These are phyloP conservation scores for Angomonas deanei DNA, from an alignment of 208 protist species.

Conservation along the genomic window DNA sequence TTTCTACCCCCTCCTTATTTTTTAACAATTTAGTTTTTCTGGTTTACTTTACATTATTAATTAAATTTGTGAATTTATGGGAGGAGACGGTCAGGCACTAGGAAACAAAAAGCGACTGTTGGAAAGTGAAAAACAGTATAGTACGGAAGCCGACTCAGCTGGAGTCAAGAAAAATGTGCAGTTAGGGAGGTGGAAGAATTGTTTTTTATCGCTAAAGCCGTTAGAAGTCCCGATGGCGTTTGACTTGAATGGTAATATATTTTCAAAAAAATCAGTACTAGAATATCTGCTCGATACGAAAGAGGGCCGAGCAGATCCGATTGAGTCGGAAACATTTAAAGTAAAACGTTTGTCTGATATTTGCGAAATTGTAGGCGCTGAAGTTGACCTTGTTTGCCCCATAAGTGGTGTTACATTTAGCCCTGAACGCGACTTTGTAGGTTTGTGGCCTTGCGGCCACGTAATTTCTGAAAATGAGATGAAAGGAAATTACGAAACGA, in stretches of 20 bases:
- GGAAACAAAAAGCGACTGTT: constrained; percentile 72
- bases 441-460: constrained; percentile 78
- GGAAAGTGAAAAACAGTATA: constrained; percentile 37
- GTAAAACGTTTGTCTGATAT: constrained; percentile 54
- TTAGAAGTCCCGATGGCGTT: constrained; percentile 58
- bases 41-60: not conserved
- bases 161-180: constrained; percentile 4
- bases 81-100: constrained; percentile 75
- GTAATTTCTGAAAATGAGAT: constrained; percentile 35
- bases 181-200: constrained; percentile 47
- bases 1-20: no score
- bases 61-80: constrained; percentile 33
- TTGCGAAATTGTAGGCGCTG: constrained; percentile 26
- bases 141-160: constrained; percentile 8
- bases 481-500: not conserved
- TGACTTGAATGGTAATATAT: constrained; percentile 55
- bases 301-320: not conserved
- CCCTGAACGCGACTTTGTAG: constrained; percentile 57
- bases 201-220: constrained; percentile 43
- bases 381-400: constrained; percentile 45
- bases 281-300: constrained; percentile 37
- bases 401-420: constrained; percentile 40
- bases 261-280: constrained; percentile 59
- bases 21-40: not conserved
- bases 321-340: not conserved